phyloP scores from a whole-genome alignment of 768 basidiomycete genomes.

The Trametes villosa region DNA sequence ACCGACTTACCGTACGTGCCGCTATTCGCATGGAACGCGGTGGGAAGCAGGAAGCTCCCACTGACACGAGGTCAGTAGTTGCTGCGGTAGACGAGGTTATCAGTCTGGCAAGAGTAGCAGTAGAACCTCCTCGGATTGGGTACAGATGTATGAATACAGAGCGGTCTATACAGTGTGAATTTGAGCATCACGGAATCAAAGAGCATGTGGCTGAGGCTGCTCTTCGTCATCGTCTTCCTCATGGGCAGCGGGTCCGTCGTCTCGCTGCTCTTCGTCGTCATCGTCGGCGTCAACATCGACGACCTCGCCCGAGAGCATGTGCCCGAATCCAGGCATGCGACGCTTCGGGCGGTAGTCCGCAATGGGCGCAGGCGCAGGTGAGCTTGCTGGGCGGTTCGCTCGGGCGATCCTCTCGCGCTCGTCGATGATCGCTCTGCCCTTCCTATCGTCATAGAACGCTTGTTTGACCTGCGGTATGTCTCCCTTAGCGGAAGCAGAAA shows the following conservation, averaged over 20 bases:
- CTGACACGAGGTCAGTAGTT: no score
- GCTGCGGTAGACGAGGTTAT: no score
- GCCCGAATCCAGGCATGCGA: slow-evolving; percentile 46
- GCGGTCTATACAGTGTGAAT: not conserved
- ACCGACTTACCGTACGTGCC: no score
- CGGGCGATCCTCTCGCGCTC: slow-evolving; percentile 51
- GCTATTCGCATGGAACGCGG: no score
- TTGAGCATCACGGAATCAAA: no score
- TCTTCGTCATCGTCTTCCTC: not conserved
- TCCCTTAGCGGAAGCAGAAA: not conserved
- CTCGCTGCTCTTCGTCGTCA: slow-evolving; percentile 2
- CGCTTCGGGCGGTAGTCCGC: slow-evolving; percentile 5
- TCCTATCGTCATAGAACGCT: slow-evolving; percentile 80
- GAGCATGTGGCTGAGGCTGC: no score
- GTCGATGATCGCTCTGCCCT: slow-evolving; percentile 54
- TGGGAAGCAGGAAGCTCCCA: no score
- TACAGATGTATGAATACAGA: not conserved
- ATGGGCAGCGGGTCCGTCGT: not conserved
- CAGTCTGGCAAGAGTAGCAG: no score
- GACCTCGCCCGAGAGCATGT: slow-evolving; percentile 31
- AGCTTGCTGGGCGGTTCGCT: slow-evolving; percentile 18
- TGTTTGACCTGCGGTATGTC: slow-evolving; percentile 61
- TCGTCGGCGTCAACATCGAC: slow-evolving; percentile 11
- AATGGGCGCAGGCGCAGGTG: slow-evolving; percentile 6
- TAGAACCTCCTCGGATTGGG: no score